Evolutionary conservation across 164 flowering plant genomes (phyloP), one percentile per base, ranked within the genome.

Genomic region (Houttuynia cordata): DNA sequence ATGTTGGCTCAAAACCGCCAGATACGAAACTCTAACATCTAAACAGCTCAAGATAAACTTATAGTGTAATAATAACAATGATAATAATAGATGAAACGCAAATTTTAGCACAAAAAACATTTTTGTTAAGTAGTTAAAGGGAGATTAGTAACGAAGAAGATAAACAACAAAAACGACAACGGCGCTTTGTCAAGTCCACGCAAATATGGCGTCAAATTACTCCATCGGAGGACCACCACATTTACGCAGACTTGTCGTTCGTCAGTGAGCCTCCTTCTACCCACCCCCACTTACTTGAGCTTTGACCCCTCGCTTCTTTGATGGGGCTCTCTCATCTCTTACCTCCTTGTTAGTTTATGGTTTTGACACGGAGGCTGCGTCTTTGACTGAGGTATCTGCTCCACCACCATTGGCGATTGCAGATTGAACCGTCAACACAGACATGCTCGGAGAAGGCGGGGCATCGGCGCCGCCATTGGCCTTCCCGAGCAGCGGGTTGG

Each of bases 341-440:
- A n/a, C 19, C 23, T 8, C 55, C 10, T 52, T 52, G 4, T 52
- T 18, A n/a, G n/a, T 8, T 81, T 79, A 83, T 22, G 88, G 89
- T 70, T 79, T 83, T 24, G 91, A 80, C 55, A 82, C 82, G 62
- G 91, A 85, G 22, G 83, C 64, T 6, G 79, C 78, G 50, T 83
- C 91, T 60, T 82, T 85, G 8, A 72, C 70, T 59, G 86, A 45
- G 17, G 49, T 45, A 12, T 45, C 49, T 45, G 49, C 49, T 12
- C 49, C 70, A 0, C 61, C 75, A 50, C 74, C 80, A 70, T 71
- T 78, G 55, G 78, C 83, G 62, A 73, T 56, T 0, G 76, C 75
- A 0, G 90, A 86, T 65, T 83, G 92, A 8, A 79, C 96, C 15
- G 96, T 83, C 64, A 86, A 61, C 7, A 73, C 88, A 25, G 96